Evolutionary conservation across 2,329 filamentous ascomycete genomes (phyloP), one percentile per base, ranked within the genome.

Genomic region (Tolypocladium tropicale): DNA sequence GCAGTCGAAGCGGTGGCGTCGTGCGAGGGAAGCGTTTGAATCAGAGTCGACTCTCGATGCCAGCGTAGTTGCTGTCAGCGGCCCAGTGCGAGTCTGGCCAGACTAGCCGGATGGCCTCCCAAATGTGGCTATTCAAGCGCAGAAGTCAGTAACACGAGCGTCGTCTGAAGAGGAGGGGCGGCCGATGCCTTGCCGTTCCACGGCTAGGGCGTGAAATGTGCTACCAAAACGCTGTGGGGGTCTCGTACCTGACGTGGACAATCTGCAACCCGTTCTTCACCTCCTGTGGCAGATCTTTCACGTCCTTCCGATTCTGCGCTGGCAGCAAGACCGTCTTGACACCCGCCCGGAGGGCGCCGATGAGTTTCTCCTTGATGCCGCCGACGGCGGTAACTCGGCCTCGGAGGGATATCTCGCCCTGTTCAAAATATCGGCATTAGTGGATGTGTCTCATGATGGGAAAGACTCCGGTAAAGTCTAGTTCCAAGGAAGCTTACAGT

Each of bases 361-460:
- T 97, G 54, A 97, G 79, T 73, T 99, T 99, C 82, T 99, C 93
- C 74, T 97, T 96, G 75, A 99, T 97, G 21, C 94, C 94, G 54
- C 94, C 94, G 37, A 99, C 94, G 30, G 93, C 90, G 73, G 94
- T 90, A 56, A 99, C 88, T 61, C 91, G 85, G 25, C 94, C 94
- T 46, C 94, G 83, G 30, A 99, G 82, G 56, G 88, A 90, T 59
- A 86, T 84, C 67, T 86, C 84, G 60, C 83, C 83, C 79, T 83
- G 68, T 71, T 56, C 51, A 55, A 62, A 62, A 53, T 52, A 59
- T 55, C 33, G 59, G 50, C n/a, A 56, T 70, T 55, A 69, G 66
- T 54, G 2, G n/a, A 18, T 2, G n/a, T 32, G 43, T 34, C 46
- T 50, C 46, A 2, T 16, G 46, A 28, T 21, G 28, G 28, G 11